Base-by-base conservation (phyloP, 2,329 filamentous ascomycete genomes). In the Cyphellophora europaea region DNA sequence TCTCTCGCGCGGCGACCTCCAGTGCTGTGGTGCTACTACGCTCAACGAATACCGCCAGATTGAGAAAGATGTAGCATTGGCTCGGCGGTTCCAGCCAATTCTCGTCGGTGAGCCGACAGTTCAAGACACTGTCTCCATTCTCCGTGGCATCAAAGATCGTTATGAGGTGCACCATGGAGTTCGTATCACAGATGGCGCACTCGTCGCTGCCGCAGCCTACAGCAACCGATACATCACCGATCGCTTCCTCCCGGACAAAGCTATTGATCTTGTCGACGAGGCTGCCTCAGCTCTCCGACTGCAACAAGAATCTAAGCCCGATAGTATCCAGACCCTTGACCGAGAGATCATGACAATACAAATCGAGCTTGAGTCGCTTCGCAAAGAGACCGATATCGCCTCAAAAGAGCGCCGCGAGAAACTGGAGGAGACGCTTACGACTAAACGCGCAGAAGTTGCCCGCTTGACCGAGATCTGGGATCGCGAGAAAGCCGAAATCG, bases 141-240 rank as follows among this genome's bases (percentile, higher is more conserved):
- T 98, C 1, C 78, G 91, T 52, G 91, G 89, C 32, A 95, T 98
- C 65, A 96, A 96, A 55, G 88, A 96, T 53, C 85, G 87, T 47
- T 98, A 98, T 52, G 91, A 96, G 57, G 85, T 96, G 1, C 91
- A 96, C 48, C 91, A 98, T 53, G 89, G 91, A 60, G 89, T 96
- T 0, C 74, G 88, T 35, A 96, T 98, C 47, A 93, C 86, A 0
- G 91, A 96, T 51, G 81, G 82, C 2, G 87, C 91, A 5, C 65
- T 96, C 8, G 89, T 98, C 11, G 87, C 91, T 2, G 89, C 91
- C 2, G 88, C 89, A 2, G 83, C 85, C 0, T 83, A 93, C 54
- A 91, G 84, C 43, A 96, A 96, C 53, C 82, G 91, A 33, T 98
- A 96, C 57, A 91, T 98, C 48, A 95, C 88, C 11, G 89, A 96